Conservation (phyloP, 2,329 filamentous ascomycete species). For the Xylaria sp. region DNA sequence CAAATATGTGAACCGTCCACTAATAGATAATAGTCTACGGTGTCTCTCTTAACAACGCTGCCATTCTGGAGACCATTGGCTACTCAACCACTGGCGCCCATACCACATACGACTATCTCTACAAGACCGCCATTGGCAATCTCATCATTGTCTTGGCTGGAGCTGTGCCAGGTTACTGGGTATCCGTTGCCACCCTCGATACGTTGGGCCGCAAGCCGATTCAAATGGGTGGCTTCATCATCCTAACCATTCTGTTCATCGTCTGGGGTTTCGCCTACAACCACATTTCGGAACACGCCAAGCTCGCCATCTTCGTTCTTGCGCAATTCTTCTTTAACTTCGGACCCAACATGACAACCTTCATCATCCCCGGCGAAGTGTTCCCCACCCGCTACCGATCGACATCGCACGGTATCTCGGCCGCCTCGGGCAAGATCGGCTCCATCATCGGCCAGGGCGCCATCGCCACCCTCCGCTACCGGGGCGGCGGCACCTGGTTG, state of each 20-base stretch:
- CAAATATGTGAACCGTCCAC: not conserved
- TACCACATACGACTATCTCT: conserved; percentile 75
- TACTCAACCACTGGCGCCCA: conserved; percentile 66
- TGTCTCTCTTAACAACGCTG: conserved; percentile 79
- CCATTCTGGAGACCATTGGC: conserved; percentile 77
- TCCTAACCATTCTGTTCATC: conserved; percentile 67
- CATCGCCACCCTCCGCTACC: conserved; percentile 64
- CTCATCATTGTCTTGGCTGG: conserved; percentile 82
- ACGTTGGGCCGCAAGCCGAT: conserved; percentile 81
- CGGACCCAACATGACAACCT: conserved; percentile 67
- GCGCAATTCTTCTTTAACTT: conserved; percentile 72
- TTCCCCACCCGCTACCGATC: conserved; percentile 68
- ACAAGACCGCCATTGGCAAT: conserved; percentile 82
- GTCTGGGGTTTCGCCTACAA: conserved; percentile 72
- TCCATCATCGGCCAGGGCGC: conserved; percentile 68
- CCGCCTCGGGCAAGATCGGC: conserved; percentile 65
- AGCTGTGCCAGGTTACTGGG: conserved; percentile 85
- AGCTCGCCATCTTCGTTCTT: conserved; percentile 66
- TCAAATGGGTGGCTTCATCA: conserved; percentile 71
- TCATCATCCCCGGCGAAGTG: conserved; percentile 67
- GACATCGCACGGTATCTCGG: conserved; percentile 68
- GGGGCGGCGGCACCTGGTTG: conserved; percentile 72
- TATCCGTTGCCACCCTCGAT: conserved; percentile 79
- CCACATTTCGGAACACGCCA: conserved; percentile 61
- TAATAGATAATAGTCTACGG: conserved; percentile 61